Evolutionary conservation across 2,329 filamentous ascomycete genomes (phyloP).

Genomic region (Exophiala alcalophila): DNA sequence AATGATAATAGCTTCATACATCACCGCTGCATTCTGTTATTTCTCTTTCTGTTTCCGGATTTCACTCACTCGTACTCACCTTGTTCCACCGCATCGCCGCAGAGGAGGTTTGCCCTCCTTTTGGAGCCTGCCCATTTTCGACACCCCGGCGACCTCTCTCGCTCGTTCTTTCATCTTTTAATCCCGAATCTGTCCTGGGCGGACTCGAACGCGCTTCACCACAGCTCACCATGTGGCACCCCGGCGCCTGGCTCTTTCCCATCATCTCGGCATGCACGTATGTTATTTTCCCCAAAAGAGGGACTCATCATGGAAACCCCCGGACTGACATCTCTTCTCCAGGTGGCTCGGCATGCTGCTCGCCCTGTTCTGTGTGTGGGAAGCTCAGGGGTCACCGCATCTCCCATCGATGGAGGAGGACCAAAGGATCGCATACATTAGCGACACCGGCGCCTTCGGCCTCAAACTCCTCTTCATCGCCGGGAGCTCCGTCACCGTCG

Average conservation of each 20-base stretch:
- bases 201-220: background rate
- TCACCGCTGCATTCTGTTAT: too few species aligned
- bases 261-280: slow-evolving; percentile 54
- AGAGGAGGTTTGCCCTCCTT: too few species aligned
- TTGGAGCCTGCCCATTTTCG: too few species aligned
- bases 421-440: slow-evolving; percentile 57
- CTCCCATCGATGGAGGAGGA: slow-evolving; percentile 51
- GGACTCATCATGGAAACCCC: too few species aligned
- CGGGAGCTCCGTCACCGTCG: slow-evolving; percentile 61
- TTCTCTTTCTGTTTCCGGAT: too few species aligned
- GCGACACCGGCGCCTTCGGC: slow-evolving; percentile 56
- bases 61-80: too few species aligned
- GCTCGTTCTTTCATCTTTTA: background rate
- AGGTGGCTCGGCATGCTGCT: slow-evolving; percentile 58
- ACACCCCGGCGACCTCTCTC: too few species aligned
- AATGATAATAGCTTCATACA: too few species aligned
- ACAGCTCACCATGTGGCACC: slow-evolving; percentile 26
- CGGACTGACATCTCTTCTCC: slow-evolving; percentile 2
- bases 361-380: slow-evolving; percentile 59
- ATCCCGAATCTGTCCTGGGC: slow-evolving; percentile 3
- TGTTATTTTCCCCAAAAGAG: slow-evolving; percentile 1
- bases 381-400: slow-evolving; percentile 49
- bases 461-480: slow-evolving; percentile 63
- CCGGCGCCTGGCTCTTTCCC: slow-evolving; percentile 47
- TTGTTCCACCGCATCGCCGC: too few species aligned